Base-by-base conservation (phyloP, 208 protist genomes). In the Leishmania mexicana region DNA sequence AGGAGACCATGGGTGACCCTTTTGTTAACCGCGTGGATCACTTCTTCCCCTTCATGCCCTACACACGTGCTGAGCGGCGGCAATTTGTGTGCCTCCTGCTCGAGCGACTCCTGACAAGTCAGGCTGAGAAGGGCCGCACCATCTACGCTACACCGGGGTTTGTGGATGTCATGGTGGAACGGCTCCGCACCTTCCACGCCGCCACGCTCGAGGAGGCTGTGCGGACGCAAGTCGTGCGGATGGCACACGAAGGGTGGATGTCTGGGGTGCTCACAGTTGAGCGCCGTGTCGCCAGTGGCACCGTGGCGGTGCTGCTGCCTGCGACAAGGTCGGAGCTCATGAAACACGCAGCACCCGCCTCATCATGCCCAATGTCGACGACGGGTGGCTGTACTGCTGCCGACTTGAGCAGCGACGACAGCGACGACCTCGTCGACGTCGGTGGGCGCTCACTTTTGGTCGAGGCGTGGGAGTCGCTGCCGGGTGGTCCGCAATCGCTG, bases 1-100 rank as follows among this genome's bases (percentile, higher is more conserved):
- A 81, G 31, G 76, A 75, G 17, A 82, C 71, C 7, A 89, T 96
- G 76, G 89, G 93, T 45, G 94, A 96, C 62, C 94, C 94, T 13
- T 96, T 97, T 76, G 89, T 95, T 28, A 97, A 96, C 78, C 93
- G 94, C 60, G 90, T 96, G 24, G 94, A 96, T 79, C 89, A 86
- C 81, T 96, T 96, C 78, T 87, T 94, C 67, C 92, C 93, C 5
- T 94, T 97, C 85, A 87, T 93, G 24, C 92, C 94, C 51, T 97
- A 97, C 92, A 92, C 87, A 54, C 68, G 60, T 31, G 84, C 74
- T 53, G 92, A 97, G 87, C 87, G 89, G 28, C 53, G 80, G 49
- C 76, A 84, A 17, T 96, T 94, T 83, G 89, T 97, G 54, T 76
- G 86, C 57, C 65, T 97, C 54, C 87, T 92, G 74, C 85, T 97